Conservation (phyloP, 176 grass and related monocot species). For the Rhynchospora tenuis region DNA sequence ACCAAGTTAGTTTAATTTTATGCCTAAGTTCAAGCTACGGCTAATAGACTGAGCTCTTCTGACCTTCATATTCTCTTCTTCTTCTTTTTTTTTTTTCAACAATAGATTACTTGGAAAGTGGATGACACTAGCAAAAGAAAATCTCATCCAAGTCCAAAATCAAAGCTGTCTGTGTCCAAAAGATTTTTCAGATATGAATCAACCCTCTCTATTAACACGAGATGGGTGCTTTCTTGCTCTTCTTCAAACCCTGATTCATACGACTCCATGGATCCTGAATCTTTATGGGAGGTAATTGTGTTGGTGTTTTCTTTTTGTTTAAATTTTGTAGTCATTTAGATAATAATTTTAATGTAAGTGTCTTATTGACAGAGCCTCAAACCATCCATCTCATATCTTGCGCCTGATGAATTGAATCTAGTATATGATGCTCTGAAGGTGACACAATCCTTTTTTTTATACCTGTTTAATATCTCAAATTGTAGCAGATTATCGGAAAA, state of each 20-base stretch:
- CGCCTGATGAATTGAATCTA: slow-evolving; percentile 69
- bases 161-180: slow-evolving; percentile 28
- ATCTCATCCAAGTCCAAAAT: slow-evolving; percentile 30
- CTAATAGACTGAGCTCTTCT: neutral
- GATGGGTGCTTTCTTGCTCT: slow-evolving; percentile 56
- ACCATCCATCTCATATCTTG: slow-evolving; percentile 82
- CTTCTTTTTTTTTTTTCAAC: slow-evolving; percentile 29
- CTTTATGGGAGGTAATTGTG: slow-evolving; percentile 82
- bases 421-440: slow-evolving; percentile 89
- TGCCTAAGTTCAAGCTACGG: neutral
- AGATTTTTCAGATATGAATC: slow-evolving; percentile 37
- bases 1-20: neutral
- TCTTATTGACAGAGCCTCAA: slow-evolving; percentile 65
- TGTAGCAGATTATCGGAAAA: neutral
- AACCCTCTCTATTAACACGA: slow-evolving; percentile 8
- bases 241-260: slow-evolving; percentile 39
- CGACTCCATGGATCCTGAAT: slow-evolving; percentile 48
- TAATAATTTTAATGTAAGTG: slow-evolving; percentile 21
- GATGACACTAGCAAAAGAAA: slow-evolving; percentile 42
- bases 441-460: slow-evolving; percentile 21
- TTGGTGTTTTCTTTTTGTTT: neutral
- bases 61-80: neutral
- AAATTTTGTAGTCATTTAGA: slow-evolving; percentile 16
- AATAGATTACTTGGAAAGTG: slow-evolving; percentile 29
- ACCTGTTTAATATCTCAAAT: neutral